A percentile compares a stretch with the other conserved stretches of the same genome.
These are phyloP conservation scores for Leishmania gerbilli DNA, from an alignment of 208 protist species.

Conservation along the genomic window DNA sequence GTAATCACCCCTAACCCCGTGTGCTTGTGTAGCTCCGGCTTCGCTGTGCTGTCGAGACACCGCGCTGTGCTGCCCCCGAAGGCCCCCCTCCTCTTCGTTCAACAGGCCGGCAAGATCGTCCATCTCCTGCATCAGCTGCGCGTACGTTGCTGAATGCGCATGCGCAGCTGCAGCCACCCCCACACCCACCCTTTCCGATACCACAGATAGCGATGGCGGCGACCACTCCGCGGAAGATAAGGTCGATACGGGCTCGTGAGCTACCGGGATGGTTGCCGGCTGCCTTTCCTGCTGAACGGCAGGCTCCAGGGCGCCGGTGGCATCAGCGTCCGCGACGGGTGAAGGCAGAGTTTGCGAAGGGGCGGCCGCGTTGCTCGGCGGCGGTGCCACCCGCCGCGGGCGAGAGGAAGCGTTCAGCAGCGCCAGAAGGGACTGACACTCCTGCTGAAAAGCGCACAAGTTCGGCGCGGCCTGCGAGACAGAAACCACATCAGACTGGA, in stretches of 20 bases:
- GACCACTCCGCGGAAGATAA: not conserved
- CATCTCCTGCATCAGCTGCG: slow-evolving; percentile 30
- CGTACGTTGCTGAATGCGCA: slow-evolving; percentile 18
- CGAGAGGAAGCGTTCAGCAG: slow-evolving; percentile 16
- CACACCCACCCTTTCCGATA: not conserved
- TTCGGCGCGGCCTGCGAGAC: slow-evolving; percentile 15
- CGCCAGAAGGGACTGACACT: slow-evolving; percentile 37
- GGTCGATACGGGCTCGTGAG: not conserved
- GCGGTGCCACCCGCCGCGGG: not conserved
- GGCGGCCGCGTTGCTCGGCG: not conserved
- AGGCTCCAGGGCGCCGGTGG: not conserved
- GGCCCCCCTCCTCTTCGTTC: slow-evolving; percentile 5
- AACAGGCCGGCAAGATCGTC: slow-evolving; percentile 22
- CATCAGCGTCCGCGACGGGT: not conserved
- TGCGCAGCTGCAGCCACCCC: not conserved
- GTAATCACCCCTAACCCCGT: not conserved
- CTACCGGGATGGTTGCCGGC: not conserved
- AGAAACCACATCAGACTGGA: slow-evolving; percentile 23
- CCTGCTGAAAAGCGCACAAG: slow-evolving; percentile 34
- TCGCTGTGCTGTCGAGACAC: not conserved
- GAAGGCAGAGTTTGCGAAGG: not conserved
- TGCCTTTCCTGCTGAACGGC: not conserved
- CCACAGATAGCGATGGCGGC: not conserved
- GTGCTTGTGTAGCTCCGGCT: not conserved
- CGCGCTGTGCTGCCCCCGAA: not conserved